These are phyloP conservation scores for Blastobotrys attinorum DNA, from an alignment of 805 yeast genomes.

Conservation along the genomic window DNA sequence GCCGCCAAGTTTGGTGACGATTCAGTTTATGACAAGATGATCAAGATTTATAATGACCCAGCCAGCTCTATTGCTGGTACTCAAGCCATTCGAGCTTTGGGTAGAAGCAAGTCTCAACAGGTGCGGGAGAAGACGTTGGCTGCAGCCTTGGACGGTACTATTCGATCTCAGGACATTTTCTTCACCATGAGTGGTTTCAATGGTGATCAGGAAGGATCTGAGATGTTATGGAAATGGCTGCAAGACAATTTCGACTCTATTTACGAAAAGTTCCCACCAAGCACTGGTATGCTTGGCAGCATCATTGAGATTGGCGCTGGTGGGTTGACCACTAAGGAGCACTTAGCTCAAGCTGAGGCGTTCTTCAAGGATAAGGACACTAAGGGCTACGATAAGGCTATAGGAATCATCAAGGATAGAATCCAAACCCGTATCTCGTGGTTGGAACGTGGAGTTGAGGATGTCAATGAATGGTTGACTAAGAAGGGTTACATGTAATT, in stretches of 20 bases:
- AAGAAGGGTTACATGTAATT: neutral
- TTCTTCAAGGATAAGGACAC: slow-evolving; percentile 49
- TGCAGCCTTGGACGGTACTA: slow-evolving; percentile 48
- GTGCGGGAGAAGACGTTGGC: slow-evolving; percentile 50
- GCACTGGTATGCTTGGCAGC: slow-evolving; percentile 68
- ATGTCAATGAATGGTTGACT: slow-evolving; percentile 40
- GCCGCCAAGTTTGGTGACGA: slow-evolving; percentile 59
- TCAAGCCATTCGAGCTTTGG: slow-evolving; percentile 62
- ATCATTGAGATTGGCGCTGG: slow-evolving; percentile 57
- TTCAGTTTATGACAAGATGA: slow-evolving; percentile 55
- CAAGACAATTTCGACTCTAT: slow-evolving; percentile 65
- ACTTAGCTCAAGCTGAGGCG: slow-evolving; percentile 37
- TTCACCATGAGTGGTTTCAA: slow-evolving; percentile 72
- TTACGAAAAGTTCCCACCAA: slow-evolving; percentile 65
- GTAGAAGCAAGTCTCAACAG: slow-evolving; percentile 47
- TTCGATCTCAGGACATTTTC: slow-evolving; percentile 63
- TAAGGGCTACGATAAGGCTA: slow-evolving; percentile 51
- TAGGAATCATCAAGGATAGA: slow-evolving; percentile 48
- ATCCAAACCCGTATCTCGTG: slow-evolving; percentile 44
- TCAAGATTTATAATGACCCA: slow-evolving; percentile 53
- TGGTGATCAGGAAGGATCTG: slow-evolving; percentile 54
- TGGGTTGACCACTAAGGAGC: slow-evolving; percentile 48
- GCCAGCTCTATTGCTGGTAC: slow-evolving; percentile 57
- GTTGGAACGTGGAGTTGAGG: slow-evolving; percentile 38
- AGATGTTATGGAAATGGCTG: slow-evolving; percentile 65